A percentile compares a stretch with the other conserved stretches of the same genome.
Evolutionary conservation across 768 basidiomycete species (phyloP).

Genomic region (Tephrocybe rancida): DNA sequence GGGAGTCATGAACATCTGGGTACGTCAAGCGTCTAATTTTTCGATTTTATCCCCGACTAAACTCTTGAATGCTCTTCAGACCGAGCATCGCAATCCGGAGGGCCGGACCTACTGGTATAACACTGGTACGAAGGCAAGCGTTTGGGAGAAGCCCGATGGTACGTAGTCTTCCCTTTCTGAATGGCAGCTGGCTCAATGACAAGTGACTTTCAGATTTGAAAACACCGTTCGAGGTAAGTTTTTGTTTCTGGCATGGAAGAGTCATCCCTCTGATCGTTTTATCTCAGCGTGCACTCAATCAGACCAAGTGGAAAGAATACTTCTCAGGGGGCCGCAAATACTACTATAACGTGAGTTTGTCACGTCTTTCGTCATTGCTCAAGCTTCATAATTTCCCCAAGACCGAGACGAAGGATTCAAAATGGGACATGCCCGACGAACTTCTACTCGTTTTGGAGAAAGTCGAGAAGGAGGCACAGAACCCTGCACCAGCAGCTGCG

Average conservation of each 20-base stretch:
- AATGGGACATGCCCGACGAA: conserved; percentile 98
- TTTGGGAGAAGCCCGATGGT: conserved; percentile 99
- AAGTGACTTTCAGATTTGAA: conserved; percentile 65
- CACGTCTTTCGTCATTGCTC: neutral
- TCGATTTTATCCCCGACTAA: neutral
- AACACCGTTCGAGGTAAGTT: conserved; percentile 83
- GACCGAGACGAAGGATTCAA: conserved; percentile 89
- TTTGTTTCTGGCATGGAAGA: conserved; percentile 7
- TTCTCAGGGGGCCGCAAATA: conserved; percentile 90
- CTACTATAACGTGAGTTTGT: conserved; percentile 74
- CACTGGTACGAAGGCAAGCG: conserved; percentile 82
- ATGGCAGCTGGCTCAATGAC: neutral
- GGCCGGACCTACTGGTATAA: conserved; percentile 99
- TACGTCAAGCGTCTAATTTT: conserved; percentile 18
- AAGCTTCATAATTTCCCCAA: conserved; percentile 31
- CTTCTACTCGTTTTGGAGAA: conserved; percentile 82
- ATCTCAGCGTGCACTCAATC: conserved; percentile 77
- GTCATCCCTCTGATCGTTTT: conserved; percentile 13
- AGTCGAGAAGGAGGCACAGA: conserved; percentile 73
- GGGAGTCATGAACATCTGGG: conserved; percentile 35
- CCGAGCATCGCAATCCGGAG: conserved; percentile 92
- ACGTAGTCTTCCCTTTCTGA: conserved; percentile 23
- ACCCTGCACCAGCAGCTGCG: conserved; percentile 35
- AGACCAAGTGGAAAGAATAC: conserved; percentile 97
- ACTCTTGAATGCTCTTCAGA: conserved; percentile 44